Evolutionary conservation across 2,329 filamentous ascomycete genomes (phyloP).

Genomic region (Orbilia brochopaga): DNA sequence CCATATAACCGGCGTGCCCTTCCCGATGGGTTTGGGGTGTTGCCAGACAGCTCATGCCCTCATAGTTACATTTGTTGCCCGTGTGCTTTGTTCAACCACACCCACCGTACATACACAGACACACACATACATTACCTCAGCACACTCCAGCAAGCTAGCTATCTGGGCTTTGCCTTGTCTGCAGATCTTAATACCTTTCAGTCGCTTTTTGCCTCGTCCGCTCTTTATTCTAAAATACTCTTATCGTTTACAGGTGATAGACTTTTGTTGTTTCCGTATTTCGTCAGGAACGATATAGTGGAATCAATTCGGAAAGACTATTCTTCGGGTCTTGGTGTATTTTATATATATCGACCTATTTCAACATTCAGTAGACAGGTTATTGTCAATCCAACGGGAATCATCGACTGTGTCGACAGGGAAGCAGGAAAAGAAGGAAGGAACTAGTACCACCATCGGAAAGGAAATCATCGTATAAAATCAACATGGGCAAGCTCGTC

Average conservation of each 20-base stretch:
- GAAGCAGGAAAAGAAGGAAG: conserved; percentile 47
- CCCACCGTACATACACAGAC: conserved; percentile 10
- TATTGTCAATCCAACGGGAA: background rate
- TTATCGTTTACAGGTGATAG: conserved; percentile 32
- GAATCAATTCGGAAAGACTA: conserved; percentile 4
- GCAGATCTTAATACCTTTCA: background rate
- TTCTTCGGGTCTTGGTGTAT: background rate
- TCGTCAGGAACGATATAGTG: conserved; percentile 51
- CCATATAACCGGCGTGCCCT: conserved; percentile 49
- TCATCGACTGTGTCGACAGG: conserved; percentile 6
- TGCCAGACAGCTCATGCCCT: too few relatives aligned
- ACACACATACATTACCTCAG: conserved; percentile 7
- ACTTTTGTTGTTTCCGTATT: conserved; percentile 38
- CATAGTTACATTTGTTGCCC: conserved; percentile 29
- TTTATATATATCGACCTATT: conserved; percentile 8
- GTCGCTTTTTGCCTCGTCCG: conserved; percentile 9
- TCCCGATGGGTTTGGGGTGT: conserved; percentile 13
- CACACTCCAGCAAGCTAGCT: background rate
- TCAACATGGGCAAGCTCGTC: conserved; percentile 90
- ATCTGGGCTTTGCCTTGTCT: background rate
- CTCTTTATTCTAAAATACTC: conserved; percentile 44
- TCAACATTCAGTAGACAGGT: conserved; percentile 13
- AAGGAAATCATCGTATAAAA: conserved; percentile 37
- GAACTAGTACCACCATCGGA: too few relatives aligned
- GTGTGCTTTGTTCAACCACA: conserved; percentile 34